These are phyloP conservation scores for Paracamarosporium sp. DNA, from an alignment of 2,329 filamentous ascomycete species.

Conservation along the genomic window DNA sequence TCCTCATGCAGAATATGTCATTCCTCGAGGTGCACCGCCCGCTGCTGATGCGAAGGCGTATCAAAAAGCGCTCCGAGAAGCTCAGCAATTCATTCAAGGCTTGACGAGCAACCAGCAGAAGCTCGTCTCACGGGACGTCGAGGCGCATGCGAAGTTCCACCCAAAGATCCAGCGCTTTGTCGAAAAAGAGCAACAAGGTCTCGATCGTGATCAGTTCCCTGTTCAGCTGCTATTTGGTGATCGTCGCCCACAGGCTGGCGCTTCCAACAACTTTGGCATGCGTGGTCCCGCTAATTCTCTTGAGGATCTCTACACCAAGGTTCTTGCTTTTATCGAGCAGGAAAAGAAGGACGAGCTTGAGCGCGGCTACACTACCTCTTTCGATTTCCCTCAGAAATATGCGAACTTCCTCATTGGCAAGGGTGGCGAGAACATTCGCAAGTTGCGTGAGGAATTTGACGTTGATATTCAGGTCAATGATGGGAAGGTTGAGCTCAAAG, in stretches of 20 bases:
- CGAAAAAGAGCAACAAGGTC: constrained; percentile 60
- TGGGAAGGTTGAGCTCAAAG: constrained; percentile 93
- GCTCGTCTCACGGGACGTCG: constrained; percentile 61
- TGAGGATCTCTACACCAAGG: constrained; percentile 73
- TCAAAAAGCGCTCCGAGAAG: constrained; percentile 63
- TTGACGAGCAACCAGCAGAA: constrained; percentile 62
- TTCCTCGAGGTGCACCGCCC: constrained; percentile 64
- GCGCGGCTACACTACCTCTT: constrained; percentile 82
- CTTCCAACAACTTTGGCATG: constrained; percentile 68
- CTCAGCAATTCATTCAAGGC: constrained; percentile 62
- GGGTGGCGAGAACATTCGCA: constrained; percentile 72
- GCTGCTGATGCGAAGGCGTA: constrained; percentile 62
- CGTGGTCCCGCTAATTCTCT: constrained; percentile 79
- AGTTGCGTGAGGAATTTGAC: constrained; percentile 72
- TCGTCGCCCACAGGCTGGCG: constrained; percentile 54
- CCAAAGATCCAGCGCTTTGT: constrained; percentile 69
- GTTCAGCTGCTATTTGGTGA: constrained; percentile 62
- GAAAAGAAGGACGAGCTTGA: constrained; percentile 94
- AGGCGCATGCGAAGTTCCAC: constrained; percentile 66
- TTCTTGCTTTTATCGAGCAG: constrained; percentile 80
- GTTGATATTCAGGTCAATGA: constrained; percentile 88
- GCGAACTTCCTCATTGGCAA: constrained; percentile 82
- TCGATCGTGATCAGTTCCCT: constrained; percentile 59
- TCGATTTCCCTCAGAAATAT: constrained; percentile 94
- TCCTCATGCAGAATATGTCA: constrained; percentile 57